Evolutionary conservation across 164 flowering plant genomes (phyloP), one percentile per base, ranked within the genome.

Genomic region (Aristolochia fimbriata): DNA sequence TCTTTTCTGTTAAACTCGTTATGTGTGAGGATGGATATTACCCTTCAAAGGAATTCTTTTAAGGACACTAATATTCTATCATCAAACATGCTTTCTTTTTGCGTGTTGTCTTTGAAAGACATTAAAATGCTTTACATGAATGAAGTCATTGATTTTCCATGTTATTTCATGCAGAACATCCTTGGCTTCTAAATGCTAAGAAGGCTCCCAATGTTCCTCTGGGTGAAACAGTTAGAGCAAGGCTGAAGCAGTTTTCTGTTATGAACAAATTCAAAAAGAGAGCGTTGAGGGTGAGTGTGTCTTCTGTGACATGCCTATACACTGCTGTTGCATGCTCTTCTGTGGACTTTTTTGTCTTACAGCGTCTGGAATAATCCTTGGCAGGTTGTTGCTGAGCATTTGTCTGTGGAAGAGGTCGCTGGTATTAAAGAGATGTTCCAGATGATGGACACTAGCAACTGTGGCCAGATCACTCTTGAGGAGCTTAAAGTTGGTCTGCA

Each of bases 241-340:
- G 98, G 70, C 90, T 92, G 57, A 81, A 84, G 68, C 98, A 92
- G 64, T 92, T 92, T 65, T 82, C 98, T 55, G 78, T 91, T 16
- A 81, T 91, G 96, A 88, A 88, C 79, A 91, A 88, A 73, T 82
- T 92, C 57, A 92, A 92, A 78, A 92, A 89, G 77, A 83, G 83
- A 82, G 98, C 98, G 61, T 76, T 92, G 6, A 79, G 80, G 89
- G 98, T 89, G 86, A 67, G 69, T 51, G 30, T 20, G 37, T 45
- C 24, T 55, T 51, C 24, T 56, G 27, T 56, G 52, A 49, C 22
- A 17, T 49, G 8, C 22, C 6, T 65, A 49, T 49, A 13, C 22
- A 11, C 6, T 5, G 16, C 4, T 49, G 7, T 0, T 49, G 20
- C 52, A 17, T 37, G 43, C 12, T 6, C 43, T 6, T 3, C 10